Evolutionary conservation across 148 eudicot species (phyloP).

Genomic region (Rhododendron henanense): DNA sequence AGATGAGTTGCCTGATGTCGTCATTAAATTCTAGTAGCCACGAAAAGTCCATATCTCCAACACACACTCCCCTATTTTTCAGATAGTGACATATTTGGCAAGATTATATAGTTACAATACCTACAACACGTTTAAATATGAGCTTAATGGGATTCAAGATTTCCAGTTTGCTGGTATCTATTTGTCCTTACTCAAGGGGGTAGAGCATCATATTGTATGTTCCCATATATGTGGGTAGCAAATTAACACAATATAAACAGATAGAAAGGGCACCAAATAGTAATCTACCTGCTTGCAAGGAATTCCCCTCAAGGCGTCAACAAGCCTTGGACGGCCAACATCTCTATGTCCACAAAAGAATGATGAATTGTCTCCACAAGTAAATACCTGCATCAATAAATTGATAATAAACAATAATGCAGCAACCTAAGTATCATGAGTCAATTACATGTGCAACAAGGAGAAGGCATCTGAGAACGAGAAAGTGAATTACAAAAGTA

Average conservation of each 20-base stretch:
- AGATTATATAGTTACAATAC: not conserved
- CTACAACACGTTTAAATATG: not conserved
- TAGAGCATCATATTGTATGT: not conserved
- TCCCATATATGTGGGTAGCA: not conserved
- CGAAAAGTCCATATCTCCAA: not conserved
- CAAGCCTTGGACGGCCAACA: constrained; percentile 70
- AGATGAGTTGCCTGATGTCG: not conserved
- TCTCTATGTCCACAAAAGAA: constrained; percentile 90
- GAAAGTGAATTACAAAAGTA: not conserved
- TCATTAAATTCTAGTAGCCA: not conserved
- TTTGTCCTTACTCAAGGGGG: not conserved
- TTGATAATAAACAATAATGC: not conserved
- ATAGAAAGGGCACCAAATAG: not conserved
- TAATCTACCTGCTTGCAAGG: constrained; percentile 76
- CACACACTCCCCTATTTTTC: not conserved
- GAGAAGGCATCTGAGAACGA: not conserved
- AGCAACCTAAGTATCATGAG: not conserved
- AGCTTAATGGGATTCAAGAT: not conserved
- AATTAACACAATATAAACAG: not conserved
- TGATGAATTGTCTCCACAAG: constrained; percentile 94
- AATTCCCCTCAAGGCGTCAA: constrained; percentile 76
- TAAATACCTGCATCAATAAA: constrained; percentile 62
- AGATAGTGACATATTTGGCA: not conserved
- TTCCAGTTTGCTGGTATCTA: not conserved
- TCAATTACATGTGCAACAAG: not conserved